phyloP scores from a whole-genome alignment of 202 grass and related monocot genomes.

The Zizania palustris region DNA sequence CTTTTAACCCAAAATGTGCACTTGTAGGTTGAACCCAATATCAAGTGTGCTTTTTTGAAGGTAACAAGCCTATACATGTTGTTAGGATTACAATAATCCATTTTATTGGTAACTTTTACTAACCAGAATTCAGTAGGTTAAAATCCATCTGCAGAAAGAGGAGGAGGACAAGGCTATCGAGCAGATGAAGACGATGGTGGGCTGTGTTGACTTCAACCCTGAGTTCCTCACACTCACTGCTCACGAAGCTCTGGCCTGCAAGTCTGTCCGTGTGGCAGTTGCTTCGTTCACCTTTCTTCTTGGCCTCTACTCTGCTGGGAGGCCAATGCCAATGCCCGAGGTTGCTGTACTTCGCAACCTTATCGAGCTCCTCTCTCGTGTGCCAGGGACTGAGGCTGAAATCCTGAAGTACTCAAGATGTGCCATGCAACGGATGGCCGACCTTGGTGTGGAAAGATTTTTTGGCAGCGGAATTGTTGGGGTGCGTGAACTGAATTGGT shows the following conservation, averaged over 20 bases:
- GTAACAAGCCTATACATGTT: conserved; percentile 45
- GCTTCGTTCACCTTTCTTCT: conserved; percentile 68
- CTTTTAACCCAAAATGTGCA: conserved; percentile 34
- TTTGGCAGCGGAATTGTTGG: conserved; percentile 71
- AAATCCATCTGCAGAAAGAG: conserved; percentile 82
- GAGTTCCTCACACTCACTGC: conserved; percentile 67
- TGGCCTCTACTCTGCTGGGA: conserved; percentile 67
- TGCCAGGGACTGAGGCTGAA: conserved; percentile 64
- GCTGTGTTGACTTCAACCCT: conserved; percentile 77
- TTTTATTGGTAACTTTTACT: conserved; percentile 48
- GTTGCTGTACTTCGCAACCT: conserved; percentile 75
- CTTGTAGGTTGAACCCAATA: conserved; percentile 77
- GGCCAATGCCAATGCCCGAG: conserved; percentile 75
- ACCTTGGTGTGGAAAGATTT: conserved; percentile 66
- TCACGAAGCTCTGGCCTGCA: conserved; percentile 82
- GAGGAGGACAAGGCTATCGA: conserved; percentile 76
- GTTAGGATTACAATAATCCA: neutral
- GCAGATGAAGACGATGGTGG: conserved; percentile 71
- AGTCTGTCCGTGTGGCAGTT: conserved; percentile 60
- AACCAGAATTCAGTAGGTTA: conserved; percentile 63
- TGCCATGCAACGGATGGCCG: conserved; percentile 63
- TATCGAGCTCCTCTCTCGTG: conserved; percentile 63
- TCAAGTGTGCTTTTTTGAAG: conserved; percentile 84
- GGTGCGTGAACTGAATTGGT: conserved; percentile 74
- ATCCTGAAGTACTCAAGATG: conserved; percentile 76